Evolutionary conservation across 192 early-diverging fungal genomes (phyloP).

Genomic region (Backusella australiensis): DNA sequence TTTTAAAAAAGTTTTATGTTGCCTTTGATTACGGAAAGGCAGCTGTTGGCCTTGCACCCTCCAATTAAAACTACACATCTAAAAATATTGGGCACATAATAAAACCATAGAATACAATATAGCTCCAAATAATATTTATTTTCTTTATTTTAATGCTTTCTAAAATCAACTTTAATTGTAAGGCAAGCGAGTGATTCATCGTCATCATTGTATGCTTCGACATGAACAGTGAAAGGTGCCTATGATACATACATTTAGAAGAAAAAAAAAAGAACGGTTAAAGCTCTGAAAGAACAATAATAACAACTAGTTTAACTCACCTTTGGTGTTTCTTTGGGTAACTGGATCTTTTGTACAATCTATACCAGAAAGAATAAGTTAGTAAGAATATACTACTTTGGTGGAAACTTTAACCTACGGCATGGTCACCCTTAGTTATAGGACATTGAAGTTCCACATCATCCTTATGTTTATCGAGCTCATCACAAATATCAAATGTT

Average conservation of each 20-base stretch:
- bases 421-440: not conserved
- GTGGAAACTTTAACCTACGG: not conserved
- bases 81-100: not conserved
- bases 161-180: not conserved
- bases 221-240: not conserved
- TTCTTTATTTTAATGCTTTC: not conserved
- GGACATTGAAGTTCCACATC: slow-evolving; percentile 2
- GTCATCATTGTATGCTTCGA: not conserved
- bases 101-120: not conserved
- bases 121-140: not conserved
- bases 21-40: slow-evolving; percentile 47
- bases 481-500: not conserved
- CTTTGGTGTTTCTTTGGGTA: not conserved
- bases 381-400: not conserved
- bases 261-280: not conserved
- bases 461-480: not conserved
- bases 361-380: not conserved
- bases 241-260: not conserved
- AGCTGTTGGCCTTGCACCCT: slow-evolving; percentile 43
- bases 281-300: not conserved
- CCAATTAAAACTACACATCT: not conserved
- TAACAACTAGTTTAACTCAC: not conserved
- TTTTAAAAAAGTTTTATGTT: slow-evolving; percentile 48
- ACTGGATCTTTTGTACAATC: not conserved
- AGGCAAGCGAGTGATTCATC: not conserved